Conservation (phyloP, 1,284 basidiomycete genomes). For the Ceratorhiza oryzae-sativae region DNA sequence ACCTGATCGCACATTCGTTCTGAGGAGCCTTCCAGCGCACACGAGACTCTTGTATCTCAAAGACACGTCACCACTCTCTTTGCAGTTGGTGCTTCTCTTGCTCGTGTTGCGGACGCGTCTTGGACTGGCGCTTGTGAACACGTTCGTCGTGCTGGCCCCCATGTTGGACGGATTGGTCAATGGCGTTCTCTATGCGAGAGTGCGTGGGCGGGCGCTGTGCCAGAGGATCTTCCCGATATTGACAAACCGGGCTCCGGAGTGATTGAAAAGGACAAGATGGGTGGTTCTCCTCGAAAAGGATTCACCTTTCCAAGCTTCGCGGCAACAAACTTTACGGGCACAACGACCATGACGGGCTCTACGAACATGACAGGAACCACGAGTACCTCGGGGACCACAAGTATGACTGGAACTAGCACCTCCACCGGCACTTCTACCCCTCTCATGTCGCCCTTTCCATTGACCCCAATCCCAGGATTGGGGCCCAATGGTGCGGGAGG, state of each 20-base stretch:
- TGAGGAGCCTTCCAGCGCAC: slow-evolving; percentile 46
- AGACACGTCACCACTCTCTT: slow-evolving; percentile 66
- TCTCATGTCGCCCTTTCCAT: slow-evolving; percentile 33
- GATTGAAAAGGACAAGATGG: slow-evolving; percentile 6
- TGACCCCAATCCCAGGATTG: slow-evolving; percentile 28
- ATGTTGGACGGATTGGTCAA: slow-evolving; percentile 70
- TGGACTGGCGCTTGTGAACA: slow-evolving; percentile 76
- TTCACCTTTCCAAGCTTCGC: slow-evolving; percentile 13
- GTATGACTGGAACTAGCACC: not conserved
- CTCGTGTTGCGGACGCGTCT: slow-evolving; percentile 75
- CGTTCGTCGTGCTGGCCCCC: slow-evolving; percentile 67
- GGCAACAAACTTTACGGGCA: not conserved
- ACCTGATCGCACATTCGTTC: not conserved
- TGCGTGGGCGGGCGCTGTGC: slow-evolving; percentile 67
- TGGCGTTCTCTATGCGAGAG: slow-evolving; percentile 77
- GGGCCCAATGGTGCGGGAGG: slow-evolving; percentile 3
- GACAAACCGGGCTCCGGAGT: slow-evolving; percentile 44
- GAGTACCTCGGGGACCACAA: not conserved
- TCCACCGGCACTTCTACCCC: not conserved
- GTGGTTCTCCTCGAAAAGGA: slow-evolving; percentile 12
- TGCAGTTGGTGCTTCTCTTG: slow-evolving; percentile 66
- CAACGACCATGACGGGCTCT: not conserved
- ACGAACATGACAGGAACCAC: not conserved
- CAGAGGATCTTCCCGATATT: slow-evolving; percentile 60
- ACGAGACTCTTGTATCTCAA: slow-evolving; percentile 66